A percentile compares a stretch with the other conserved stretches of the same genome.
Evolutionary conservation across 306 rosid species (phyloP).

Genomic region (Cucurbita pepo): DNA sequence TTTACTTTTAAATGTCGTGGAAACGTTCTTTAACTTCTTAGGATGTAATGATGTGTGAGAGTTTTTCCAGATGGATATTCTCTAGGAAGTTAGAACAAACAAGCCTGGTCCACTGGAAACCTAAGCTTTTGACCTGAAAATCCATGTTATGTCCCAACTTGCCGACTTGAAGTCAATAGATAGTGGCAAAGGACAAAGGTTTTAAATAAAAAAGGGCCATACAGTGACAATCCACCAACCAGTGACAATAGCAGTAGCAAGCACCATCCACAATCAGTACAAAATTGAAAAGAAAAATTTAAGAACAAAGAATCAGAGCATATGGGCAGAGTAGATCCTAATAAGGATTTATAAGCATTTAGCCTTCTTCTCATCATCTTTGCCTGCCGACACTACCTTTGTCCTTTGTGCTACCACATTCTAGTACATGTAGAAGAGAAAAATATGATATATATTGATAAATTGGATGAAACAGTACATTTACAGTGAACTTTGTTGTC

Average conservation of each 20-base stretch:
- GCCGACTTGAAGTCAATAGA: too few species aligned
- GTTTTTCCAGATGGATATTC: too few species aligned
- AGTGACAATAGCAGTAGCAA: slow-evolving; percentile 1
- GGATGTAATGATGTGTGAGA: too few species aligned
- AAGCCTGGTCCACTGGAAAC: too few species aligned
- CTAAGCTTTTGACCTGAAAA: too few species aligned
- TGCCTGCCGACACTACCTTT: slow-evolving; percentile 42
- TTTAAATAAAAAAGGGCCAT: too few species aligned
- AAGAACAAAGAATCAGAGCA: slow-evolving; percentile 3
- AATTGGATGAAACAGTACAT: not conserved
- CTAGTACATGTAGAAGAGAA: not conserved
- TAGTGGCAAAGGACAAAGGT: too few species aligned
- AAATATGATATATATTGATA: not conserved
- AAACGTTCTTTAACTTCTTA: too few species aligned
- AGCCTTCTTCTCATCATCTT: slow-evolving; percentile 9
- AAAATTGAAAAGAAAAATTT: not conserved
- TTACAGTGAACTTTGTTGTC: slow-evolving; percentile 1
- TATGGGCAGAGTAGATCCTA: too few species aligned
- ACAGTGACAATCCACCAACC: slow-evolving; percentile 2
- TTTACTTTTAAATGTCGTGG: too few species aligned
- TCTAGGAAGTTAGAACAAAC: too few species aligned
- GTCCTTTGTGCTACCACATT: not conserved
- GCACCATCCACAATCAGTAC: not conserved
- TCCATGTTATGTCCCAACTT: too few species aligned
- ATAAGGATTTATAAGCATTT: not conserved